Evolutionary conservation across 371 early-diverging fungal species (phyloP).

Genomic region (Gilbertella persicaria): DNA sequence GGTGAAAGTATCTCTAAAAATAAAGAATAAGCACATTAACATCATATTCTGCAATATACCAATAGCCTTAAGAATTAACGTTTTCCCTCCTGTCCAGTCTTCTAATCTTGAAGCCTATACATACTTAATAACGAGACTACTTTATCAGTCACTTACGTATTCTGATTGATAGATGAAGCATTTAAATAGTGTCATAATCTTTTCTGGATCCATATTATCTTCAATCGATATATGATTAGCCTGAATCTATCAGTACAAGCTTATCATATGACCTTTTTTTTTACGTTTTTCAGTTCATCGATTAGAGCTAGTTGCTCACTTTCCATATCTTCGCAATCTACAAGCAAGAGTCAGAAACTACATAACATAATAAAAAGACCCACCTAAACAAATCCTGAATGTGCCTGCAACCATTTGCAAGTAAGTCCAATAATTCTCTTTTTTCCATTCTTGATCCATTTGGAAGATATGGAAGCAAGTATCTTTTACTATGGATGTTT

Average conservation of each 20-base stretch:
- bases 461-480: slow-evolving; percentile 4
- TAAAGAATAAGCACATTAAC: neutral
- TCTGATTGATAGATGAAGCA: slow-evolving; percentile 13
- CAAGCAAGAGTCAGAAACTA: neutral
- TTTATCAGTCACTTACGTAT: slow-evolving; percentile 1
- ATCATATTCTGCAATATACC: neutral
- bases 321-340: slow-evolving; percentile 5
- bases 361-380: neutral
- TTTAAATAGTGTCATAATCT: neutral
- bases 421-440: slow-evolving; percentile 4
- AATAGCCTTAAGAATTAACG: neutral
- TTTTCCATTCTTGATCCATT: slow-evolving; percentile 6
- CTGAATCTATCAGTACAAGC: neutral
- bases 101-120: neutral
- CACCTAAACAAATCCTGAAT: slow-evolving; percentile 15
- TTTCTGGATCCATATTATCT: neutral
- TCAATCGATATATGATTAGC: neutral
- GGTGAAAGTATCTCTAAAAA: neutral
- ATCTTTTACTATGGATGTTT: slow-evolving; percentile 1
- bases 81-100: neutral
- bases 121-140: neutral
- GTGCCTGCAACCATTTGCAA: slow-evolving; percentile 1
- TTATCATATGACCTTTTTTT: neutral
- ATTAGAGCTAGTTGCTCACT: neutral
- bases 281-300: slow-evolving; percentile 5